Percentiles rank a stretch among this genome's conserved stretches.
phyloP scores from a whole-genome alignment of 495 filamentous ascomycete species.

The Talaromyces borbonicus region DNA sequence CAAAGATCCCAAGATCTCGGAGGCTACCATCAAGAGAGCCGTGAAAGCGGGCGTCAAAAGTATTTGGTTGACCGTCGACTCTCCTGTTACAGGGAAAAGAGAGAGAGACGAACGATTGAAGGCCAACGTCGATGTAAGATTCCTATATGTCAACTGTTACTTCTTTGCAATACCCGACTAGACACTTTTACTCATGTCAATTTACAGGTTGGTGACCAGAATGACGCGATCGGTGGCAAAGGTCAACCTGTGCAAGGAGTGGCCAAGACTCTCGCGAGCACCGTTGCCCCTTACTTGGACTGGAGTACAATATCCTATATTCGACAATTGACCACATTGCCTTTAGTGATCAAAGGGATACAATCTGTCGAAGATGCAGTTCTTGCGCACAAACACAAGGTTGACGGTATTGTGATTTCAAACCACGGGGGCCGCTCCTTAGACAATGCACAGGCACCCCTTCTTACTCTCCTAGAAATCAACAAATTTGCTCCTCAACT shows the following conservation, averaged over 20 bases:
- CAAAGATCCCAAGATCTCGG: slow-evolving; percentile 66
- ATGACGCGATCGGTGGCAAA: slow-evolving; percentile 37
- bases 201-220: slow-evolving; percentile 11
- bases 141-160: slow-evolving; percentile 7
- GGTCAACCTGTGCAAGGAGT: slow-evolving; percentile 69
- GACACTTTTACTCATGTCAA: slow-evolving; percentile 26
- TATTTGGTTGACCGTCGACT: slow-evolving; percentile 60
- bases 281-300: slow-evolving; percentile 68
- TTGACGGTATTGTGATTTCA: slow-evolving; percentile 66
- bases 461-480: slow-evolving; percentile 59
- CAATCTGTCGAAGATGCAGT: slow-evolving; percentile 86
- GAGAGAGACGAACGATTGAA: slow-evolving; percentile 57
- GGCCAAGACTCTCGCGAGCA: slow-evolving; percentile 63
- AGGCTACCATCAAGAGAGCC: slow-evolving; percentile 65
- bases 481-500: slow-evolving; percentile 49
- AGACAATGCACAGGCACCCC: slow-evolving; percentile 60
- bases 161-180: background rate
- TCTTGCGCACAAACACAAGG: slow-evolving; percentile 55
- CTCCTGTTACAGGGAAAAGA: slow-evolving; percentile 51
- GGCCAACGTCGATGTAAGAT: slow-evolving; percentile 25
- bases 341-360: slow-evolving; percentile 82
- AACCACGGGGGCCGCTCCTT: slow-evolving; percentile 43
- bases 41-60: slow-evolving; percentile 68
- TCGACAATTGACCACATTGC: slow-evolving; percentile 66
- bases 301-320: slow-evolving; percentile 84